Conservation (phyloP, 768 basidiomycete genomes). For the Lactarius trivialis region DNA sequence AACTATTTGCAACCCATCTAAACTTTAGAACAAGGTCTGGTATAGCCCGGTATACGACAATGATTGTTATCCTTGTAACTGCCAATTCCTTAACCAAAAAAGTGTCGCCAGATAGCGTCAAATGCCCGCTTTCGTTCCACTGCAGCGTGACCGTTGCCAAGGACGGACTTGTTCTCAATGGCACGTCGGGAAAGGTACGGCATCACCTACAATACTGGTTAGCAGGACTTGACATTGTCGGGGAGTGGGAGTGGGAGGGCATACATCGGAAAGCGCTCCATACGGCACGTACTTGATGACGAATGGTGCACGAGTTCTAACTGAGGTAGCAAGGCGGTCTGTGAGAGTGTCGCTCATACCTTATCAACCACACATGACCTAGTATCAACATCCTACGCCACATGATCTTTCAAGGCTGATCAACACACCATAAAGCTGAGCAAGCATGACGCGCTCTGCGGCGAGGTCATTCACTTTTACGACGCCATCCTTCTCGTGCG, state of each 20-base stretch:
- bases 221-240: conserved; percentile 15
- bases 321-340: conserved; percentile 54
- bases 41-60: no score
- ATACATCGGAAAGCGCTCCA: conserved; percentile 59
- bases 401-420: background rate
- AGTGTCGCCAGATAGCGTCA: conserved; percentile 41
- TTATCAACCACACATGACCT: conserved; percentile 26
- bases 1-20: background rate
- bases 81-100: background rate
- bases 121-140: conserved; percentile 54
- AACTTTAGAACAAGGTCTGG: background rate
- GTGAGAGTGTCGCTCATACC: conserved; percentile 86
- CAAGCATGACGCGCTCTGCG: conserved; percentile 62
- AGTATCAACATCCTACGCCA: background rate
- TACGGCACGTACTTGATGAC: conserved; percentile 84
- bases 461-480: conserved; percentile 46
- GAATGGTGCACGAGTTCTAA: conserved; percentile 50
- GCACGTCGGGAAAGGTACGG: conserved; percentile 86
- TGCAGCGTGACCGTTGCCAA: conserved; percentile 63
- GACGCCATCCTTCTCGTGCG: conserved; percentile 28
- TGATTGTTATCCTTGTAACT: background rate
- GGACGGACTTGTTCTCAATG: conserved; percentile 87
- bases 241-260: conserved; percentile 10
- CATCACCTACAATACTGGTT: conserved; percentile 51
- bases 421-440: conserved; percentile 73